A percentile compares a stretch with the other conserved stretches of the same genome.
phyloP scores from a whole-genome alignment of 106 monocot genomes.

The Cymbidium sinense region DNA sequence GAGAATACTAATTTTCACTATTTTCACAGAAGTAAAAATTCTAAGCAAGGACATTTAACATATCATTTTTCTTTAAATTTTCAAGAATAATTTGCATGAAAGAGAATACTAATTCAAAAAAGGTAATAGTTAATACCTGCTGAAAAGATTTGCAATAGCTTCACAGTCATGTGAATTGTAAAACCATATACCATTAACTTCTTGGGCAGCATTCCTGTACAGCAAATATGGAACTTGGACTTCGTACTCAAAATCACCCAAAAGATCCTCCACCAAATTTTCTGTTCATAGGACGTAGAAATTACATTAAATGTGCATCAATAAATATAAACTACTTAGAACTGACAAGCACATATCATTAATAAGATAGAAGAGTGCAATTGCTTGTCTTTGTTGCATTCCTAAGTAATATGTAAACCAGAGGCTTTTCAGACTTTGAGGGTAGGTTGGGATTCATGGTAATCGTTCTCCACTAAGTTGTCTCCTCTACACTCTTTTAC shows the following conservation, averaged over 20 bases:
- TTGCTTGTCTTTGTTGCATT: not conserved
- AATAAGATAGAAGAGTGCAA: not conserved
- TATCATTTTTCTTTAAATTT: not conserved
- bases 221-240: conserved; percentile 79
- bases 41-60: not conserved
- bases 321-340: not conserved
- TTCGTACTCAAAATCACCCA: conserved; percentile 92
- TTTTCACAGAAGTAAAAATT: not conserved
- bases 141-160: conserved; percentile 79
- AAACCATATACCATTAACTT: conserved; percentile 97
- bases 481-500: not conserved
- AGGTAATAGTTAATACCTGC: conserved; percentile 34
- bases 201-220: conserved; percentile 77
- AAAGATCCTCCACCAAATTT: conserved; percentile 81
- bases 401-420: not conserved
- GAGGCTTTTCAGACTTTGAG: not conserved
- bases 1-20: not conserved
- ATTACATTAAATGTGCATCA: not conserved
- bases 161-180: conserved; percentile 83
- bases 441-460: not conserved
- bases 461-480: not conserved
- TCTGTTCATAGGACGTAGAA: conserved; percentile 28
- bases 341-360: not conserved
- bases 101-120: not conserved
- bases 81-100: not conserved